These are phyloP conservation scores for Drosera capensis DNA, from an alignment of 148 eudicot genomes.

Conservation along the genomic window DNA sequence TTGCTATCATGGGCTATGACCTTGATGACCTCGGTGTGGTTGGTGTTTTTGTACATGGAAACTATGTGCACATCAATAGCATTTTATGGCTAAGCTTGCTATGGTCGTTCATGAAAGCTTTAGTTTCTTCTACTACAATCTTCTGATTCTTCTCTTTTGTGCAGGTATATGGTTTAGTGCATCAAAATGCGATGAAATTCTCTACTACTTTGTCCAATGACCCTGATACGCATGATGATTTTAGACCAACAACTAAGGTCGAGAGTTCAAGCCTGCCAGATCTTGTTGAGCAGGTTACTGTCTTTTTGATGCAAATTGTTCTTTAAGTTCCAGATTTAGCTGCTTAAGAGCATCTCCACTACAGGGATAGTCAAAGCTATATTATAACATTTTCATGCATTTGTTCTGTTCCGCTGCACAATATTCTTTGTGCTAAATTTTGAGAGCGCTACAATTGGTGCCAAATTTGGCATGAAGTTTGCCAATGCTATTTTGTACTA, in stretches of 20 bases:
- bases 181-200: slow-evolving; percentile 30
- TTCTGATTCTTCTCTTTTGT: slow-evolving; percentile 7
- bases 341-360: not conserved
- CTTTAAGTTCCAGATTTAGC: not conserved
- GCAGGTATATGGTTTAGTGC: slow-evolving; percentile 46
- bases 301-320: not conserved
- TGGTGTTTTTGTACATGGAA: too few species aligned
- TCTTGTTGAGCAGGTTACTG: slow-evolving; percentile 72
- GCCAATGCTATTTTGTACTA: not conserved
- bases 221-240: slow-evolving; percentile 89
- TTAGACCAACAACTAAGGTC: slow-evolving; percentile 59
- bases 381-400: not conserved
- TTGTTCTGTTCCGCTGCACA: not conserved
- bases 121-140: not conserved
- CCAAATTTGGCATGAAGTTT: too few species aligned
- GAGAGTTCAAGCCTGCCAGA: slow-evolving; percentile 46
- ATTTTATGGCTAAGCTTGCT: not conserved
- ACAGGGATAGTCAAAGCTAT: too few species aligned
- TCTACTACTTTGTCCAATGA: slow-evolving; percentile 59
- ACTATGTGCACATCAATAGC: too few species aligned
- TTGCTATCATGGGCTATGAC: too few species aligned
- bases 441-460: too few species aligned
- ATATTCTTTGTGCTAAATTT: too few species aligned
- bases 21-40: too few species aligned
- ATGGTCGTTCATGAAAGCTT: not conserved